phyloP scores from a whole-genome alignment of 139 green algal genomes.

The Nannochloris sp. region DNA sequence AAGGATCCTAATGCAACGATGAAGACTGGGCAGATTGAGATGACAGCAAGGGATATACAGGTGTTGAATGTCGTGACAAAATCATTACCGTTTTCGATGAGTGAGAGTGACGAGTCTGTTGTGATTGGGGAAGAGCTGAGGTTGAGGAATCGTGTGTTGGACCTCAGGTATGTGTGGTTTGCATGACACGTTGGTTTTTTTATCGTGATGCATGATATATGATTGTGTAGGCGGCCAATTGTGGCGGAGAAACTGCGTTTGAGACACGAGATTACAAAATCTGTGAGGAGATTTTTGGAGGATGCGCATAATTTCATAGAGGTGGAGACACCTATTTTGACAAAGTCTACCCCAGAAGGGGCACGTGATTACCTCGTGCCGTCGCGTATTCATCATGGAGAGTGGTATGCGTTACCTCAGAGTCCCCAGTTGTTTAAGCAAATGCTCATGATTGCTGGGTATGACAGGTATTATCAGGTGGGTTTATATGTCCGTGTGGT shows the following conservation, averaged over 20 bases:
- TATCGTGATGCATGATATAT: slow-evolving; percentile 7
- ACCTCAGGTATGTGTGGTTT: slow-evolving; percentile 58
- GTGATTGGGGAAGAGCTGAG: slow-evolving; percentile 72
- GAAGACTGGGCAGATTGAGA: slow-evolving; percentile 73
- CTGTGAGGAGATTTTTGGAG: slow-evolving; percentile 66
- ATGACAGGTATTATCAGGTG: slow-evolving; percentile 94
- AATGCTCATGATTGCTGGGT: slow-evolving; percentile 94
- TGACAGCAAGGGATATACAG: slow-evolving; percentile 24
- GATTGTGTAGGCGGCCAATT: slow-evolving; percentile 36
- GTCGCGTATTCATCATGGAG: slow-evolving; percentile 52
- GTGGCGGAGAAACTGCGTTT: slow-evolving; percentile 86
- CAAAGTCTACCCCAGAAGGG: slow-evolving; percentile 89
- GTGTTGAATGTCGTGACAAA: slow-evolving; percentile 78
- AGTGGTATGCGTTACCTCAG: slow-evolving; percentile 94
- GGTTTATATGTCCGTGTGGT: background rate
- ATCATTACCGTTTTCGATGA: slow-evolving; percentile 81
- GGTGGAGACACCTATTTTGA: slow-evolving; percentile 95
- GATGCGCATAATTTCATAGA: slow-evolving; percentile 63
- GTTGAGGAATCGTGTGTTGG: slow-evolving; percentile 81
- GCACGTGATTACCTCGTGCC: slow-evolving; percentile 96
- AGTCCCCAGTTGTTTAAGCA: slow-evolving; percentile 98
- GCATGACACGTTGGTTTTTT: background rate
- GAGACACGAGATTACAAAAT: slow-evolving; percentile 65
- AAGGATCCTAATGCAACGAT: slow-evolving; percentile 79
- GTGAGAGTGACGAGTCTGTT: slow-evolving; percentile 35